Evolutionary conservation across 305 asterid species (phyloP).

Genomic region (Solanum chacoense): DNA sequence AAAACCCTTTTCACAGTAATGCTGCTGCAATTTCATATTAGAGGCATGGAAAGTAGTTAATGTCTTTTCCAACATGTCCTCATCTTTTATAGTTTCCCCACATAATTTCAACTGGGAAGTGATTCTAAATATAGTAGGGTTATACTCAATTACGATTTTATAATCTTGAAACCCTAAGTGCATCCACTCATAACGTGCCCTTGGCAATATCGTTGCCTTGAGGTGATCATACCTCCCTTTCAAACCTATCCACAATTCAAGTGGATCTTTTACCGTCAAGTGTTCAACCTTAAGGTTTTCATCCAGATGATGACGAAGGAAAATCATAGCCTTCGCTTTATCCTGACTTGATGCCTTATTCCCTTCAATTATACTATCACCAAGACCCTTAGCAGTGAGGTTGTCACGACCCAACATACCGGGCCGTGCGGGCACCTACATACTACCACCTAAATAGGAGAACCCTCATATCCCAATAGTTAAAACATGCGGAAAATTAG

Average conservation of each 20-base stretch:
- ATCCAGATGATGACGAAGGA: too few species aligned
- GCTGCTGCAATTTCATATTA: neutral
- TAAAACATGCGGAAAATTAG: too few species aligned
- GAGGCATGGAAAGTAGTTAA: neutral
- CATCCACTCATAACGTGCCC: neutral
- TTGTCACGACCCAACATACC: too few species aligned
- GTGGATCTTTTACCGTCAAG: neutral
- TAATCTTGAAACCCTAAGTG: neutral
- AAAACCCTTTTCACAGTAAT: neutral
- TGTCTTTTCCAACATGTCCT: neutral
- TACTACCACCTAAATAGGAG: too few species aligned
- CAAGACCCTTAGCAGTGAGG: too few species aligned
- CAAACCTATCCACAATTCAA: neutral
- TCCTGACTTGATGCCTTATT: too few species aligned
- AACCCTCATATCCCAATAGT: too few species aligned
- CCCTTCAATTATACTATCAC: too few species aligned
- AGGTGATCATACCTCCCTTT: neutral
- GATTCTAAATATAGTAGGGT: neutral
- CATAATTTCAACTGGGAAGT: neutral
- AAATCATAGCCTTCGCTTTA: too few species aligned
- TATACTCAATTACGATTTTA: neutral
- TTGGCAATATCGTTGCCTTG: neutral
- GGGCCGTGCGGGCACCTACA: too few species aligned
- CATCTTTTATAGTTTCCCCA: neutral
- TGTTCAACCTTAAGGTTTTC: neutral